Percentiles rank a stretch among this genome's conserved stretches.
phyloP scores from a whole-genome alignment of 2,329 filamentous ascomycete species.

The Aspergillus alliaceus region DNA sequence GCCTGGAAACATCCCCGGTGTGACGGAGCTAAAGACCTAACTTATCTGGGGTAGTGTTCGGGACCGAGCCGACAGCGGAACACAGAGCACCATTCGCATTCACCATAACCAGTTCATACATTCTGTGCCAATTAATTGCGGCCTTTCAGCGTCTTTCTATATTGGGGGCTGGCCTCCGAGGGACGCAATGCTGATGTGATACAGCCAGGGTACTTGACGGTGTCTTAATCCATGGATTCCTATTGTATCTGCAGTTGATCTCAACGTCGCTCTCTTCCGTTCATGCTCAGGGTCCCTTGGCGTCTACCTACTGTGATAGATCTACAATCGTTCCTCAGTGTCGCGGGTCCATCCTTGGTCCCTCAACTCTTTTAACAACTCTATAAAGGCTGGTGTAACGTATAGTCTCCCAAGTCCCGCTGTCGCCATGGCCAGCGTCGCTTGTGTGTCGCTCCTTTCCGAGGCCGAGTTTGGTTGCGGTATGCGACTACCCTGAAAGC shows the following conservation, averaged over 20 bases:
- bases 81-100: conserved; percentile 4
- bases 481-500: conserved; percentile 23
- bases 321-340: background rate
- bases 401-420: background rate
- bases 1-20: background rate
- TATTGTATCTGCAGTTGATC: conserved; percentile 14
- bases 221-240: conserved; percentile 18
- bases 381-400: background rate
- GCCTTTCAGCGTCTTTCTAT: background rate
- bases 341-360: background rate
- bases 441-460: conserved; percentile 33
- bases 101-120: background rate
- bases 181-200: conserved; percentile 16
- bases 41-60: conserved; percentile 3
- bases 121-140: background rate
- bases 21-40: background rate
- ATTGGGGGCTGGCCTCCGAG: conserved; percentile 12
- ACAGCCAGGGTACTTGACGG: conserved; percentile 6
- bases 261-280: conserved; percentile 3
- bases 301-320: background rate
- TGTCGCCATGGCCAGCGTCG: conserved; percentile 35
- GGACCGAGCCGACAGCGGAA: conserved; percentile 6
- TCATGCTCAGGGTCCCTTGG: conserved; percentile 3
- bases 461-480: conserved; percentile 44
- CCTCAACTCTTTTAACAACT: background rate